Percentiles rank a stretch among this genome's conserved stretches.
phyloP scores from a whole-genome alignment of 2,329 filamentous ascomycete genomes.

The Elsinoe arachidis region DNA sequence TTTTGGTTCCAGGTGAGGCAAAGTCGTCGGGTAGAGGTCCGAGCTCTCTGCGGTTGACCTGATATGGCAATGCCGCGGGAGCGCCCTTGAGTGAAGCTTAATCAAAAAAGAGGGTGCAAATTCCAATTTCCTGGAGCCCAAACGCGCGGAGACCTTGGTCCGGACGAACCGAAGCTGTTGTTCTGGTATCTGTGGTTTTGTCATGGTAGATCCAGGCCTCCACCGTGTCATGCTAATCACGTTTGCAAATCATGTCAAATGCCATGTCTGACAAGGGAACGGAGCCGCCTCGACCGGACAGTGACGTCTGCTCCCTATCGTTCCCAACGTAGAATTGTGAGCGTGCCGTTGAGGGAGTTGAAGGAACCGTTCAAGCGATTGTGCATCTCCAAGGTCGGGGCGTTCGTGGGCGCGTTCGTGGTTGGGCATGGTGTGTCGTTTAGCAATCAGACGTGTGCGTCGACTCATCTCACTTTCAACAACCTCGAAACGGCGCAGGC shows the following conservation, averaged over 20 bases:
- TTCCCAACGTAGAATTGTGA: not conserved
- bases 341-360: not conserved
- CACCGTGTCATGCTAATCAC: not conserved
- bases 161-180: not conserved
- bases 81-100: not conserved
- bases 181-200: not conserved
- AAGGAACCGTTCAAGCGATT: not conserved
- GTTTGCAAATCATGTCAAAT: not conserved
- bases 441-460: not conserved
- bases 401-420: not conserved
- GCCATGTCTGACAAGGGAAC: not conserved
- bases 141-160: not conserved
- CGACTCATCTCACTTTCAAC: not conserved
- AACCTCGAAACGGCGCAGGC: not conserved
- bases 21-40: constrained; percentile 1
- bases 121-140: not conserved
- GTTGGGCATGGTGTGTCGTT: not conserved
- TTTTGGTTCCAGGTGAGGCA: not conserved
- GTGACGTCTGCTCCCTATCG: not conserved
- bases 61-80: not conserved
- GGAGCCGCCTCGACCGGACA: not conserved
- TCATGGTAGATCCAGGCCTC: not conserved
- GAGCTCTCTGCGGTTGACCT: not conserved
- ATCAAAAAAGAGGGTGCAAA: not conserved
- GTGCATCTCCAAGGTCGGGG: not conserved